A percentile compares a stretch with the other conserved stretches of the same genome.
phyloP scores from a whole-genome alignment of 768 basidiomycete species.

The Tylopilus subfusipes region DNA sequence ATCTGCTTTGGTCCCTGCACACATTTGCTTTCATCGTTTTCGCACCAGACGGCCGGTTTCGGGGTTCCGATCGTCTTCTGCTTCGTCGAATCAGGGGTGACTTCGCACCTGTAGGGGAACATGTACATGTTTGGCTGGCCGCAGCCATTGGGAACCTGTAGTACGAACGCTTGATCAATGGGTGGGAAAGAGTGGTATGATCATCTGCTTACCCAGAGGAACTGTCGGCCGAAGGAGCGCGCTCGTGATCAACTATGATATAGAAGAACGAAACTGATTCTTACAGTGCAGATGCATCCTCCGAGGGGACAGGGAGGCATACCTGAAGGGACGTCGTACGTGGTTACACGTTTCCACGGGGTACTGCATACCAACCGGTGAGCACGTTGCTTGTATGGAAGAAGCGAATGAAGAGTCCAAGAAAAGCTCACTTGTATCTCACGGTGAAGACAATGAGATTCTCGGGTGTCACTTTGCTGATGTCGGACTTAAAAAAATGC shows the following conservation, averaged over 20 bases:
- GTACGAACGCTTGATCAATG: background rate
- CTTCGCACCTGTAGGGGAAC: background rate
- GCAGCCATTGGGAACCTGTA: conserved; percentile 6
- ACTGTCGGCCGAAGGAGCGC: background rate
- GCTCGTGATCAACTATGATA: background rate
- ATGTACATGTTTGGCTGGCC: conserved; percentile 10
- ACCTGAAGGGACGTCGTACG: conserved; percentile 4
- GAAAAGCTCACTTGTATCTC: background rate
- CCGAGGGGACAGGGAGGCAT: conserved; percentile 1
- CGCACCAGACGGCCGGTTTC: conserved; percentile 1
- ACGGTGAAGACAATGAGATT: conserved; percentile 4
- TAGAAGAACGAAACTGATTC: background rate
- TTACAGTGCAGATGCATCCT: conserved; percentile 5
- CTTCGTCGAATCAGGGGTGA: background rate
- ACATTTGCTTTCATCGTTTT: conserved; percentile 1
- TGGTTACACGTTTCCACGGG: background rate
- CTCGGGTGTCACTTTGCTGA: background rate
- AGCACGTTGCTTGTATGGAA: background rate
- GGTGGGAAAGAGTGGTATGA: background rate
- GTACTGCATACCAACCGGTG: conserved; percentile 1
- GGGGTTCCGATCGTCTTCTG: conserved; percentile 8
- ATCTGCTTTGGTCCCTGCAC: conserved; percentile 10
- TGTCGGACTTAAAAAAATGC: background rate
- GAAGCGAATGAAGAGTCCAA: background rate
- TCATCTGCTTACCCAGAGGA: conserved; percentile 3